Base-by-base conservation (phyloP, 208 protist genomes). In the Acanthamoeba sp. region DNA sequence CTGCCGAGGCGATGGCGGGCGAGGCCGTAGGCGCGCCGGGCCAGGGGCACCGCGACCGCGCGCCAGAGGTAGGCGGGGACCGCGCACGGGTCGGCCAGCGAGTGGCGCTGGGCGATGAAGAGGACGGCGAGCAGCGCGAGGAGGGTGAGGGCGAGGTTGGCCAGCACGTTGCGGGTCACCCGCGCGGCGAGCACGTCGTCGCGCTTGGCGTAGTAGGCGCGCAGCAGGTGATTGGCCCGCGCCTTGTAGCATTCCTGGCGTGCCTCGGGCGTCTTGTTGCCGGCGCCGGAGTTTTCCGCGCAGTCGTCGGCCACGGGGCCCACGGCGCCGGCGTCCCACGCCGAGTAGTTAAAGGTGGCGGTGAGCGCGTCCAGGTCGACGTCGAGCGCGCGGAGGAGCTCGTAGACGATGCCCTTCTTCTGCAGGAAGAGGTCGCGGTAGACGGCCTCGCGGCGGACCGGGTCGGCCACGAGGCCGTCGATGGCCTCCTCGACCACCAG, bases 391-490 rank as follows among this genome's bases (percentile, higher is more conserved):
- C 22, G 7, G 69, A 78, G 29, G 29, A 48, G 38, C 38, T 78
- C 69, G 69, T 78, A 78, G 69, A 78, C 69, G 69, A 78, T 10
- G 34, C 34, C 69, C 69, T 78, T 78, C 69, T 78, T 78, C 38
- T 78, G 69, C 69, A 78, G 32, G 69, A 48, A 78, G 34, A 78
- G 69, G 38, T 78, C 69, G 34, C 69, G 69, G 34, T 78, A 78
- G 29, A 78, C 34, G 6, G 69, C 69, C 69, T 78, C 69, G 69
- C 69, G 69, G 5, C 45, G 69, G 38, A 24, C 10, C 32, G 69
- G 69, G 38, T 78, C 34, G 36, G 18, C 18, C 3, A 78, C 69
- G 24, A 78, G 69, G 16, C 4, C 2, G 36, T 38, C 38, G 34
- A 78, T 78, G 36, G 22, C 69, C 36, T 78, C 69, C 22, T 45